Evolutionary conservation across 2,329 filamentous ascomycete genomes (phyloP).

Genomic region (Cladosporium sp.): DNA sequence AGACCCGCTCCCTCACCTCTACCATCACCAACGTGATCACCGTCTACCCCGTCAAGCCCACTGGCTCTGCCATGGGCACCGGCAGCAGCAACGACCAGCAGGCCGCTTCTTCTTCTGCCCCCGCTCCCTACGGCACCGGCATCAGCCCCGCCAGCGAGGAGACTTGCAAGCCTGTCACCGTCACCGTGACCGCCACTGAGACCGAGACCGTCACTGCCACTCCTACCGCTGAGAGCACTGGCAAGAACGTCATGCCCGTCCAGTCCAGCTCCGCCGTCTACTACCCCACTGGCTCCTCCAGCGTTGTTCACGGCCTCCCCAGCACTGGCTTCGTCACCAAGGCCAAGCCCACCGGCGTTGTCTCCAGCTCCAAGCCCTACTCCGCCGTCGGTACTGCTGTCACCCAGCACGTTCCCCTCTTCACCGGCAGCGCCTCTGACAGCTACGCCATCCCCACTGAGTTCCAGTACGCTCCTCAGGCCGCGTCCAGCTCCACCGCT

Average conservation of each 20-base stretch:
- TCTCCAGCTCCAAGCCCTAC: slow-evolving; percentile 27
- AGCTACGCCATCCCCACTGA: slow-evolving; percentile 12
- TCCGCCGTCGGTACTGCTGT: slow-evolving; percentile 3
- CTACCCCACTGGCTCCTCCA: slow-evolving; percentile 23
- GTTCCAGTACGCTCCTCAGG: slow-evolving; percentile 7
- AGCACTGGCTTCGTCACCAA: slow-evolving; percentile 29
- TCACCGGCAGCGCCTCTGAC: slow-evolving; percentile 4
- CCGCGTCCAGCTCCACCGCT: not conserved
- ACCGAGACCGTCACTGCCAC: slow-evolving; percentile 28
- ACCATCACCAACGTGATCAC: slow-evolving; percentile 33
- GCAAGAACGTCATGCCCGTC: slow-evolving; percentile 19
- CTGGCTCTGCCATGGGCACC: no score
- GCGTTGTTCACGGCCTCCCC: slow-evolving; percentile 12
- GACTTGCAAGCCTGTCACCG: slow-evolving; percentile 26
- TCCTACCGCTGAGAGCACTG: slow-evolving; percentile 14
- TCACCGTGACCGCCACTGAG: slow-evolving; percentile 33
- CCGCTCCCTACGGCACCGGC: slow-evolving; percentile 7
- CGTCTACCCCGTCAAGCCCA: slow-evolving; percentile 25
- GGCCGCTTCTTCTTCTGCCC: slow-evolving; percentile 7
- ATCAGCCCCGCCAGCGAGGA: slow-evolving; percentile 14
- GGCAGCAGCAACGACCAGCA: not conserved
- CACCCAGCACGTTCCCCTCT: slow-evolving; percentile 8
- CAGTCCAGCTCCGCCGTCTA: slow-evolving; percentile 22
- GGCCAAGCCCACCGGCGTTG: slow-evolving; percentile 19
- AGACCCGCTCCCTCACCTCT: slow-evolving; percentile 28